Conservation (phyloP, 495 filamentous ascomycete species). For the Pseudevernia furfuracea region DNA sequence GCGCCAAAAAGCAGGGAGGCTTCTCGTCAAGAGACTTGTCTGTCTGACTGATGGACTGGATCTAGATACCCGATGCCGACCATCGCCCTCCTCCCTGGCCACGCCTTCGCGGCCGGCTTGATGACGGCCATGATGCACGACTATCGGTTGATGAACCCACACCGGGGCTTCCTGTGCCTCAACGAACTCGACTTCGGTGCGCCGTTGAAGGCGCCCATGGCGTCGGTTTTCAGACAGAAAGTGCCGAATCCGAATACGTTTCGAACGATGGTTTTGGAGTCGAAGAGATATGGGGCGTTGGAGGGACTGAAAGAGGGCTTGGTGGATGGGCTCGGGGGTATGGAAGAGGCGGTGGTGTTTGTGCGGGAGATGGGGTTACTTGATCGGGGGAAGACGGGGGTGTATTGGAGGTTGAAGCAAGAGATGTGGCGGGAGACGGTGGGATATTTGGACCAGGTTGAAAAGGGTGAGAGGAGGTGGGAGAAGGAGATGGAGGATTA, state of each 20-base stretch:
- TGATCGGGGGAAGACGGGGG: slow-evolving; percentile 51
- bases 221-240: slow-evolving; percentile 65
- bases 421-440: slow-evolving; percentile 65
- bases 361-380: slow-evolving; percentile 48
- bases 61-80: slow-evolving; percentile 74
- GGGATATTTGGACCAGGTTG: slow-evolving; percentile 42
- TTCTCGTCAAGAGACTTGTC: neutral
- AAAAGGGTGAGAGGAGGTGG: slow-evolving; percentile 40
- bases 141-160: slow-evolving; percentile 65
- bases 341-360: slow-evolving; percentile 51
- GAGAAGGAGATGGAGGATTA: slow-evolving; percentile 33
- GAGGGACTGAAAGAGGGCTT: slow-evolving; percentile 56
- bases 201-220: slow-evolving; percentile 63
- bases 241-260: slow-evolving; percentile 45
- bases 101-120: slow-evolving; percentile 70
- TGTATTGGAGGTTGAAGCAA: slow-evolving; percentile 60
- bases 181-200: slow-evolving; percentile 75
- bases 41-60: neutral
- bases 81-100: slow-evolving; percentile 67
- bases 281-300: slow-evolving; percentile 52
- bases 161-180: slow-evolving; percentile 61
- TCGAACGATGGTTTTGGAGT: slow-evolving; percentile 60
- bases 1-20: neutral
- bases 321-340: slow-evolving; percentile 58
- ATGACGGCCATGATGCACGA: slow-evolving; percentile 82